Evolutionary conservation across 2,329 filamentous ascomycete species (phyloP).

Genomic region (Chaetomium globosum): DNA sequence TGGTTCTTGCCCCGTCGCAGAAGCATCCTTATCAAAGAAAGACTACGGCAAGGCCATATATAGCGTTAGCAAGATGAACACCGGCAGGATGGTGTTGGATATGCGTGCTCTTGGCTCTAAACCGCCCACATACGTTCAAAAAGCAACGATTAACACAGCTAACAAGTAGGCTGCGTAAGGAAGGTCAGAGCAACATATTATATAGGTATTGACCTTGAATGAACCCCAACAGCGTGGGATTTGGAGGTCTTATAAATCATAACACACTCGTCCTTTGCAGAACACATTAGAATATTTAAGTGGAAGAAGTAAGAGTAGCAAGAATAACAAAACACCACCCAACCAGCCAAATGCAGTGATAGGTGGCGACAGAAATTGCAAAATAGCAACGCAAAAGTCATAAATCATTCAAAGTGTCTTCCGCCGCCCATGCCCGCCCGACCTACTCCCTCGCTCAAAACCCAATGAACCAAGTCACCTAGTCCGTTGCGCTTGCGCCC

Average conservation of each 20-base stretch:
- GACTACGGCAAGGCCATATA: not conserved
- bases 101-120: not conserved
- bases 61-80: not conserved
- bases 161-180: not conserved
- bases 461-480: conserved; percentile 1
- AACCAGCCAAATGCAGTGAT: not conserved
- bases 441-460: conserved; percentile 1
- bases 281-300: not conserved
- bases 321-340: not conserved
- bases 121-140: too few relatives aligned
- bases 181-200: not conserved
- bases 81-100: not conserved
- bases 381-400: conserved; percentile 1
- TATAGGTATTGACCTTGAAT: not conserved
- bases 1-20: too few relatives aligned
- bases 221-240: not conserved
- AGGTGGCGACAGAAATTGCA: not conserved
- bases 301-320: not conserved
- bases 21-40: not conserved
- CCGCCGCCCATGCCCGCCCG: not conserved
- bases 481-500: conserved; percentile 16
- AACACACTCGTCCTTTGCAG: not conserved
- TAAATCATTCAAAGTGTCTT: conserved; percentile 23
- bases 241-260: not conserved
- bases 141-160: too few relatives aligned